A percentile compares a stretch with the other conserved stretches of the same genome.
Conservation (phyloP, 495 filamentous ascomycete genomes). For the Neurospora pannonica region DNA sequence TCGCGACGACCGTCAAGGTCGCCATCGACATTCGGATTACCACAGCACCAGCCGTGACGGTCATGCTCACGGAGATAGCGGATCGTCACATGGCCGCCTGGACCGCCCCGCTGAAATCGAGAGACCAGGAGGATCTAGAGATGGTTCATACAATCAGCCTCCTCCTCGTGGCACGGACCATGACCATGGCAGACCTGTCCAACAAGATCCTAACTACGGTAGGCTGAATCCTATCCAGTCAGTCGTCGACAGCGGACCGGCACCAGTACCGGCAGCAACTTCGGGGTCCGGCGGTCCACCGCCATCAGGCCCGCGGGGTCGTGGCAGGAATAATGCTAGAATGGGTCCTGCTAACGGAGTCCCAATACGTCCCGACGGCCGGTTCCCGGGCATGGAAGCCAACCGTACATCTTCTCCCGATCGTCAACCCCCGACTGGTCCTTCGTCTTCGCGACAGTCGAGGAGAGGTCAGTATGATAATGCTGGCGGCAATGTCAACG, state of each 20-base stretch:
- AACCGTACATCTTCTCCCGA: conserved; percentile 34
- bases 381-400: conserved; percentile 25
- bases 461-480: conserved; percentile 31
- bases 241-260: conserved; percentile 26
- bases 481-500: conserved; percentile 9
- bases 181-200: conserved; percentile 48
- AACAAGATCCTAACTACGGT: conserved; percentile 53
- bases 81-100: conserved; percentile 8
- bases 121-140: conserved; percentile 26
- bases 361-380: conserved; percentile 25
- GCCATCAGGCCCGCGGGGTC: conserved; percentile 62
- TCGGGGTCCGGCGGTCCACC: conserved; percentile 33
- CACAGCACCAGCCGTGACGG: conserved; percentile 27
- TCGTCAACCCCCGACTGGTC: conserved; percentile 39
- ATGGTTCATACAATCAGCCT: conserved; percentile 20
- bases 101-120: conserved; percentile 25
- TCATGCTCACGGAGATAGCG: conserved; percentile 23
- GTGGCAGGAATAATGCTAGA: conserved; percentile 33
- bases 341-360: conserved; percentile 20
- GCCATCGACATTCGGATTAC: conserved; percentile 31
- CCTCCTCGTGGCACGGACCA: conserved; percentile 31
- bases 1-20: conserved; percentile 37
- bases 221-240: conserved; percentile 47
- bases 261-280: not conserved
- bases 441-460: conserved; percentile 30